These are phyloP conservation scores for Russula ochroleuca DNA, from an alignment of 768 basidiomycete genomes.

Conservation along the genomic window DNA sequence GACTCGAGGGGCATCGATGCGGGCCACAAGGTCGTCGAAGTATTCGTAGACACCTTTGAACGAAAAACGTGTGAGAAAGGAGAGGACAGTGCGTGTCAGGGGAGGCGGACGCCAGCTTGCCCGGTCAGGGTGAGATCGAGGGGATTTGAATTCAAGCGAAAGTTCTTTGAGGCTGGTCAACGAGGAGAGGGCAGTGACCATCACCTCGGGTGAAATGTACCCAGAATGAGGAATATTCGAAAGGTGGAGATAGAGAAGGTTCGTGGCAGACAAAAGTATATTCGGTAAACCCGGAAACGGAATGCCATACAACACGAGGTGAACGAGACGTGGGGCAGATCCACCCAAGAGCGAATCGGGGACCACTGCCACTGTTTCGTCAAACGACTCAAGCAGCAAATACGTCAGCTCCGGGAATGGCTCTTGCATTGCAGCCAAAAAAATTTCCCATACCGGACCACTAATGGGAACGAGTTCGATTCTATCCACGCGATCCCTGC, in stretches of 20 bases:
- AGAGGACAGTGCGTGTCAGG: not conserved
- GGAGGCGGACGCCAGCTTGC: not conserved
- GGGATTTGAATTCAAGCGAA: not conserved
- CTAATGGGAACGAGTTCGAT: no score
- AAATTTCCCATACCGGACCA: no score
- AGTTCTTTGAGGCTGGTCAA: no score
- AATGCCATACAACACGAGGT: not conserved
- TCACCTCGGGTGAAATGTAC: no score
- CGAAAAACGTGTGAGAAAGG: not conserved
- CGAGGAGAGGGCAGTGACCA: no score
- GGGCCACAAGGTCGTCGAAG: not conserved
- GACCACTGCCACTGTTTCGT: no score
- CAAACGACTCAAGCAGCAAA: accelerated
- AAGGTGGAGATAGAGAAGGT: not conserved
- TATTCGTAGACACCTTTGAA: not conserved
- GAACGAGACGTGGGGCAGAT: not conserved
- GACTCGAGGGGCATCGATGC: not conserved
- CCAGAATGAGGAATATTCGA: no score
- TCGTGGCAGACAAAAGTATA: no score
- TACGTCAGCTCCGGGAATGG: no score
- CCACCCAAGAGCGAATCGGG: not conserved
- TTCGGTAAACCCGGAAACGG: not conserved
- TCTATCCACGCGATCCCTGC: no score
- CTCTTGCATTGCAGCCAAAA: no score
- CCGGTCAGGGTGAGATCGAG: not conserved